phyloP scores from a whole-genome alignment of 257 asterid species.

The Oldenlandia corymbosa region DNA sequence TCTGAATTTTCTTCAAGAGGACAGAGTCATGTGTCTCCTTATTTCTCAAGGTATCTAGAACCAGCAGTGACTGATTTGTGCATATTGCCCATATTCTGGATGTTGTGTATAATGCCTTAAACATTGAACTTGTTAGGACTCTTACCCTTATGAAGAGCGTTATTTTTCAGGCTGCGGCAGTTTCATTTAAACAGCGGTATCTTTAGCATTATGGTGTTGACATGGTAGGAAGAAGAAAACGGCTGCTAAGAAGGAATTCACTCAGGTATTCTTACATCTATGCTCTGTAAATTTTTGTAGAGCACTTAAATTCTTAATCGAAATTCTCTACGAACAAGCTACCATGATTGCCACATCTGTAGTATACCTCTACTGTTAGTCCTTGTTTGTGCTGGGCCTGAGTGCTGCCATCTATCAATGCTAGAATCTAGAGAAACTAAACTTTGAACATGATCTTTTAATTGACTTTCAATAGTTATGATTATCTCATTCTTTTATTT shows the following conservation, averaged over 20 bases:
- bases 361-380: too few relatives aligned
- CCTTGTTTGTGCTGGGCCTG: too few relatives aligned
- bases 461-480: too few relatives aligned
- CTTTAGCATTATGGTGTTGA: constrained; percentile 41
- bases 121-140: constrained; percentile 39
- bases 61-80: too few relatives aligned
- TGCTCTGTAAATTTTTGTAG: too few relatives aligned
- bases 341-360: not conserved
- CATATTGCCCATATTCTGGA: constrained; percentile 40
- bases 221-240: constrained; percentile 39
- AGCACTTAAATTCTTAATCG: not conserved
- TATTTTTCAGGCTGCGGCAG: constrained; percentile 37
- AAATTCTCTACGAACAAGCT: not conserved
- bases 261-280: constrained; percentile 21
- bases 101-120: constrained; percentile 37
- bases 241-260: constrained; percentile 24
- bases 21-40: too few relatives aligned
- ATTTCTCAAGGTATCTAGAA: too few relatives aligned
- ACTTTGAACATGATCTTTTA: too few relatives aligned
- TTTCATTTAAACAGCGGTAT: constrained; percentile 38
- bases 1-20: too few relatives aligned
- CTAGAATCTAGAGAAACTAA: too few relatives aligned
- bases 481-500: not conserved
- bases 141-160: constrained; percentile 39
- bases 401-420: too few relatives aligned